A percentile compares a stretch with the other conserved stretches of the same genome.
These are phyloP conservation scores for Trichosanthes cucumerina DNA, from an alignment of 306 rosid species.

Conservation along the genomic window DNA sequence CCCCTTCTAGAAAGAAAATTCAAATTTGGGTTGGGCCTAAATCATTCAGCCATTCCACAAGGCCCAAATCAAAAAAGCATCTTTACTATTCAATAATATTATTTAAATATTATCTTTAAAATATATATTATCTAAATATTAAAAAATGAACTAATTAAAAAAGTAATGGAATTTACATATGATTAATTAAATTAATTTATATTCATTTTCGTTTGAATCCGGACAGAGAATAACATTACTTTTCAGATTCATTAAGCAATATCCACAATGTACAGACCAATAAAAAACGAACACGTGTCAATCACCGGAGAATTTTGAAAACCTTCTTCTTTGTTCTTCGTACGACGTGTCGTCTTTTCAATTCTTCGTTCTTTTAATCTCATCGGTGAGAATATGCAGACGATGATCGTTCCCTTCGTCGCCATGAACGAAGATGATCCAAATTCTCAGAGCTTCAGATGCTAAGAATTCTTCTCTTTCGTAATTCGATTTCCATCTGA, in stretches of 20 bases:
- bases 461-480: neutral
- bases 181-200: too few species aligned
- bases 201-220: neutral
- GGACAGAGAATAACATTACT: neutral
- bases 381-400: neutral
- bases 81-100: neutral
- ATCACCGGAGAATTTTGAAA: neutral
- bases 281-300: constrained; percentile 97
- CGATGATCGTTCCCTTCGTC: neutral
- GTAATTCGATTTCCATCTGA: neutral
- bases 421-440: constrained; percentile 9
- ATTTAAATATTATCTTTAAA: neutral
- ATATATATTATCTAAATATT: neutral
- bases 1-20: neutral
- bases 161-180: neutral
- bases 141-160: neutral
- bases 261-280: constrained; percentile 39
- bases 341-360: neutral
- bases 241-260: neutral
- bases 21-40: neutral
- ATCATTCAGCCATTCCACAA: neutral
- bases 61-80: neutral
- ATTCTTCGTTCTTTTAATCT: constrained; percentile 3
- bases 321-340: neutral
- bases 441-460: neutral